These are phyloP conservation scores for Pythium grandisporangium DNA, from an alignment of 352 stramenopile genomes.

Conservation along the genomic window DNA sequence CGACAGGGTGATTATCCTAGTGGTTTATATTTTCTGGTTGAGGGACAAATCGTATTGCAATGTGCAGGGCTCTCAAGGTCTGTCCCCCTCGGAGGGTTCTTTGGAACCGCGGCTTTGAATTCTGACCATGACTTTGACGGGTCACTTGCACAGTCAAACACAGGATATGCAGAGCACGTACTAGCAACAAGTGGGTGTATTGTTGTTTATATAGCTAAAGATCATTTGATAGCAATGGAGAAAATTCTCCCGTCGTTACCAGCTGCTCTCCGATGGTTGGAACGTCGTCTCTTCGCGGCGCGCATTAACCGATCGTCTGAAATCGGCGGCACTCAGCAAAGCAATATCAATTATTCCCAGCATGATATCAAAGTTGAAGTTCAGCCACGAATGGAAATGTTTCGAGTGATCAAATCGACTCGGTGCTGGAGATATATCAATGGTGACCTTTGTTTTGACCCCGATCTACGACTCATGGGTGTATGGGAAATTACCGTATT, in stretches of 20 bases:
- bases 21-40: constrained; percentile 42
- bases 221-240: constrained; percentile 35
- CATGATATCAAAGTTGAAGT: background rate
- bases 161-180: constrained; percentile 27
- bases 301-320: constrained; percentile 21
- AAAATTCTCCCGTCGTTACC: constrained; percentile 19
- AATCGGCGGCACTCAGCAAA: constrained; percentile 7
- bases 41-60: constrained; percentile 28
- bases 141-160: background rate
- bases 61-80: constrained; percentile 14
- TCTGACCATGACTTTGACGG: no score
- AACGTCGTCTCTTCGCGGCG: constrained; percentile 17
- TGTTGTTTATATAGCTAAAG: constrained; percentile 30
- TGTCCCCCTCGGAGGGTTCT: constrained; percentile 34
- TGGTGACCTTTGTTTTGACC: constrained; percentile 25
- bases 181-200: constrained; percentile 45
- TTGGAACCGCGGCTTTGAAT: constrained; percentile 28
- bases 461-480: constrained; percentile 30
- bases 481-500: constrained; percentile 45
- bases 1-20: constrained; percentile 31
- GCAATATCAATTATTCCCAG: background rate
- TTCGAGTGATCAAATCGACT: constrained; percentile 1
- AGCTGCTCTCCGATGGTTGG: constrained; percentile 14
- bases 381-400: background rate
- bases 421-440: constrained; percentile 1